Percentiles rank a stretch among this genome's conserved stretches.
These are phyloP conservation scores for Thecaphora thlaspeos DNA, from an alignment of 1,284 basidiomycete genomes.

Conservation along the genomic window DNA sequence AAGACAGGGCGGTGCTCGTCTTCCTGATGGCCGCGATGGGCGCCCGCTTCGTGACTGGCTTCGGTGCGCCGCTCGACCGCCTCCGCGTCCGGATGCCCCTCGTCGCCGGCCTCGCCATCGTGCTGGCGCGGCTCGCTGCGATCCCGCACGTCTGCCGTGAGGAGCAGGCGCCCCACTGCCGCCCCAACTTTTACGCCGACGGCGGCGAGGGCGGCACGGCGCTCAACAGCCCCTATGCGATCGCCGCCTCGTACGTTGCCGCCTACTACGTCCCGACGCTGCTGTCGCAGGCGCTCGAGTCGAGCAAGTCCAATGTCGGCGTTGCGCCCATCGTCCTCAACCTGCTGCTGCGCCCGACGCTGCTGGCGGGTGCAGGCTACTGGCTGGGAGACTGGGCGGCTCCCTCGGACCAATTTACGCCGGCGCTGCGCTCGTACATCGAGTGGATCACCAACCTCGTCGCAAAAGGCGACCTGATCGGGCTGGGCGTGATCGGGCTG, in stretches of 20 bases:
- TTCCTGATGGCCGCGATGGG: constrained; percentile 43
- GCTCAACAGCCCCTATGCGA: constrained; percentile 35
- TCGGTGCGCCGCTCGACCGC: constrained; percentile 59
- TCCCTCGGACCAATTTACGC: constrained; percentile 8
- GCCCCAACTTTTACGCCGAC: constrained; percentile 64
- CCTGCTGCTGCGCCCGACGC: constrained; percentile 45
- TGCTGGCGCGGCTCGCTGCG: constrained; percentile 73
- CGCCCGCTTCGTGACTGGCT: constrained; percentile 10
- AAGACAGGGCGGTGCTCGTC: constrained; percentile 74
- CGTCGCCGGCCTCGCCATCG: constrained; percentile 68
- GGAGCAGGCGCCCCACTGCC: constrained; percentile 83
- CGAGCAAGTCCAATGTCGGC: constrained; percentile 38
- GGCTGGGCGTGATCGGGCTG: constrained; percentile 22
- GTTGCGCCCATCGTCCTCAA: constrained; percentile 31
- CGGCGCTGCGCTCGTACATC: constrained; percentile 12
- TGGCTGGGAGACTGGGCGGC: constrained; percentile 48
- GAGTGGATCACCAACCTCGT: constrained; percentile 31
- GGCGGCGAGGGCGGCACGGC: constrained; percentile 10
- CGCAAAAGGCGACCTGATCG: constrained; percentile 24
- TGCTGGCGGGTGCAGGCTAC: constrained; percentile 42
- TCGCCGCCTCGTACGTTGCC: constrained; percentile 28
- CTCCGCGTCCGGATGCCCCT: constrained; percentile 74
- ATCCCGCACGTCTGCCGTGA: constrained; percentile 84
- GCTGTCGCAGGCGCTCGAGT: constrained; percentile 19
- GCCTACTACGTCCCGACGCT: constrained; percentile 32